Evolutionary conservation across 1,139 yeast genomes (phyloP), one percentile per base, ranked within the genome.

Genomic region (Candida sanyaensis): DNA sequence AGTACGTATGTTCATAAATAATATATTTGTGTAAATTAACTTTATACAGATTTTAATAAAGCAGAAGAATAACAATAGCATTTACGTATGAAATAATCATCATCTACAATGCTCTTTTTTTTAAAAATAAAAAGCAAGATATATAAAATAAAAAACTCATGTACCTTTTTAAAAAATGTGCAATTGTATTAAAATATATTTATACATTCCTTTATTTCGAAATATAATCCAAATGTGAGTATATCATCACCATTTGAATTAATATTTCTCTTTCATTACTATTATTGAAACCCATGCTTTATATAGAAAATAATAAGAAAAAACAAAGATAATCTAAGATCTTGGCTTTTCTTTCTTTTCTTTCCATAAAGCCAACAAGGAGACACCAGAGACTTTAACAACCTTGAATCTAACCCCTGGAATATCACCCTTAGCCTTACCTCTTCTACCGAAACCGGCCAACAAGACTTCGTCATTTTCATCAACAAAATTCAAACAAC

Each of bases 341-440:
- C 98, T 91, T 84, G 99, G 99, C 92, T 95, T 95, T 86, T 95
- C 99, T 90, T 93, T 93, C 98, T 95, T 95, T 86, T 95, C 99
- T 86, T 92, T 93, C 98, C 97, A 95, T 80, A 95, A 87, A 75
- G 99, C 99, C 77, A 92, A 86, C 80, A 95, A 87, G 69, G 99
- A 93, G 73, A 95, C 99, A 88, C 99, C 99, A 68, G 99, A 90
- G 68, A 95, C 99, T 86, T 95, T 95, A 77, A 95, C 99, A 77
- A 93, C 98, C 90, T 93, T 93, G 90, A 93, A 93, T 88, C 99
- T 92, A 76, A 93, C 99, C 89, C 99, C 99, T 80, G 99, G 99
- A 75, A 93, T 92, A 91, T 93, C 99, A 87, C 99, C 99, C 96
- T 95, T 95, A 77, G 99, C 99, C 88, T 93, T 93, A 85, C 99